These are phyloP conservation scores for Euphorbia peplus DNA, from an alignment of 345 rosid species.

Conservation along the genomic window DNA sequence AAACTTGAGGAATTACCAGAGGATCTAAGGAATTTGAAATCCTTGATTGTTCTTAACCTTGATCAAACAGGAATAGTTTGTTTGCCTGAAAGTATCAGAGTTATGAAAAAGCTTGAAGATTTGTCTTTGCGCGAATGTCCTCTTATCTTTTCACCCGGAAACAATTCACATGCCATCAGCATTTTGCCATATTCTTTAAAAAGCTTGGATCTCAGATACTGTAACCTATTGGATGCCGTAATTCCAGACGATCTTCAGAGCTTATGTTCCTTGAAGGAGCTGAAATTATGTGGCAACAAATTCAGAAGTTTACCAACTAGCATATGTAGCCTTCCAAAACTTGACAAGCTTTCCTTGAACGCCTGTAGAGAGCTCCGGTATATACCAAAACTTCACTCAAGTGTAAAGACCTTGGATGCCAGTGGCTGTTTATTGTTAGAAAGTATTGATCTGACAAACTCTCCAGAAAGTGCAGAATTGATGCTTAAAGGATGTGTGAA, in stretches of 20 bases:
- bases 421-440: not conserved
- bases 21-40: not conserved
- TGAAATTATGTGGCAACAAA: constrained; percentile 20
- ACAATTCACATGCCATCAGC: not conserved
- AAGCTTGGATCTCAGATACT: constrained; percentile 6
- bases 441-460: constrained; percentile 5
- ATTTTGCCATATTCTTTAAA: constrained; percentile 4
- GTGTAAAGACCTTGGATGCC: not conserved
- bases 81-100: not conserved
- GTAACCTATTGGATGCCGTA: constrained; percentile 1
- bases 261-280: not conserved
- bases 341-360: not conserved
- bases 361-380: constrained; percentile 6
- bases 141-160: constrained; percentile 12
- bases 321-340: constrained; percentile 3
- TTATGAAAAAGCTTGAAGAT: not conserved
- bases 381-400: constrained; percentile 12
- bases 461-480: not conserved
- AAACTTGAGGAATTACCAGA: constrained; percentile 6
- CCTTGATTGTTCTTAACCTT: not conserved
- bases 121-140: not conserved
- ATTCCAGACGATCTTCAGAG: constrained; percentile 11
- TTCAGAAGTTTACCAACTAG: constrained; percentile 15
- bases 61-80: not conserved
- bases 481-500: not conserved